A percentile compares a stretch with the other conserved stretches of the same genome.
These are phyloP conservation scores for Tolypocladium tropicale DNA, from an alignment of 2,329 filamentous ascomycete species.

Conservation along the genomic window DNA sequence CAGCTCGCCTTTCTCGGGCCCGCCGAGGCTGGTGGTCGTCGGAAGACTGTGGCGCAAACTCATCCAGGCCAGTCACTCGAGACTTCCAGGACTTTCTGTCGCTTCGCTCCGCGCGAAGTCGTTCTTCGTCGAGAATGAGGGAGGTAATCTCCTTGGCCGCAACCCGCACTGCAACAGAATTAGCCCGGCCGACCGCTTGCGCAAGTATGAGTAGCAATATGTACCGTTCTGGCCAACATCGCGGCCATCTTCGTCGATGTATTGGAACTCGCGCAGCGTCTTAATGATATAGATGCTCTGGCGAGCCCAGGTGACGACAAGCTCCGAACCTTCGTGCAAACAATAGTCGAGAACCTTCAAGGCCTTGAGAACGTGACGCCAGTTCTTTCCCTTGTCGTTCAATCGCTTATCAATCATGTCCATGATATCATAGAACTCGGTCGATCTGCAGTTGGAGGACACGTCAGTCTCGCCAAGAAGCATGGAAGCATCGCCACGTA, in stretches of 20 bases:
- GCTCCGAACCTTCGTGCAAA: slow-evolving; percentile 90
- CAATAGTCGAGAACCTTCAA: slow-evolving; percentile 97
- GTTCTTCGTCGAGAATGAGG: slow-evolving; percentile 86
- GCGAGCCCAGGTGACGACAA: slow-evolving; percentile 94
- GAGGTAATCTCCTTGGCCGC: slow-evolving; percentile 93
- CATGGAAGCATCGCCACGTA: slow-evolving; percentile 38
- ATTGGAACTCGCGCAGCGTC: slow-evolving; percentile 92
- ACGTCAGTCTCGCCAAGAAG: background rate
- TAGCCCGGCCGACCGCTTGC: slow-evolving; percentile 6
- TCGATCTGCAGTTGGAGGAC: slow-evolving; percentile 50
- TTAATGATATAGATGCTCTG: slow-evolving; percentile 99
- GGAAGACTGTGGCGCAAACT: slow-evolving; percentile 46
- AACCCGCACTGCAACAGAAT: slow-evolving; percentile 59
- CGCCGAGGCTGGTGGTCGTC: slow-evolving; percentile 31
- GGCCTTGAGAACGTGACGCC: slow-evolving; percentile 95
- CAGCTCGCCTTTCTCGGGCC: slow-evolving; percentile 33
- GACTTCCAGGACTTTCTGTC: slow-evolving; percentile 96
- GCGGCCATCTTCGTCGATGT: slow-evolving; percentile 87
- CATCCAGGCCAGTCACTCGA: slow-evolving; percentile 85
- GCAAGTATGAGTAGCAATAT: background rate
- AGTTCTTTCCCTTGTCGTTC: slow-evolving; percentile 99
- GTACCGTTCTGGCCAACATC: slow-evolving; percentile 97
- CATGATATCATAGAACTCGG: slow-evolving; percentile 99
- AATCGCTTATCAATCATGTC: slow-evolving; percentile 98
- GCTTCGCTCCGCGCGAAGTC: slow-evolving; percentile 77